Evolutionary conservation across 495 filamentous ascomycete species (phyloP), one percentile per base, ranked within the genome.

Genomic region (Penicillium cosmopolitanum): DNA sequence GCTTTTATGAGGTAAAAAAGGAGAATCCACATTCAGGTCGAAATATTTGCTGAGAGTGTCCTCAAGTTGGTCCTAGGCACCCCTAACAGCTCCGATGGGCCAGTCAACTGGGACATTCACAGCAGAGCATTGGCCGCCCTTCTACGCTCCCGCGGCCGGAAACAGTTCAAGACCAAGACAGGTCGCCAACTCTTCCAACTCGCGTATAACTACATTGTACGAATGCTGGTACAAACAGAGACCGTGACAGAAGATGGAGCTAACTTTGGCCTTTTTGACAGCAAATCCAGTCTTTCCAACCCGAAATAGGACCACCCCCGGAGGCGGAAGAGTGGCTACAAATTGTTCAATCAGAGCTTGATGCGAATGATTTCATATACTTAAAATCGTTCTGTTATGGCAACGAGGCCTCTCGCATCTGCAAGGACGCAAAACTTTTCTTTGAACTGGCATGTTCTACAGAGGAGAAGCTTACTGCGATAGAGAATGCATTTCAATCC

Each of bases 101-200:
- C n/a, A n/a, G n/a, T n/a, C n/a, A n/a, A 28, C 34, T 47, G 53
- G 53, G 38, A 34, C 13, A 46, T 55, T 23, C 40, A 55, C 35
- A 46, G 40, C 28, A 46, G 13, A 34, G 53, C 53, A 7, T 38
- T 55, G 33, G 40, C n/a, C 1, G 33, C 18, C 4, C 12, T 57
- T 15, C 12, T 51, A 15, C 16, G 34, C 15, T 33, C 43, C 7
- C 35, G 55, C 25, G 55, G 46, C 8, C 5, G 9, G 18, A 5
- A 51, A 15, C 55, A 57, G 25, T 57, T 57, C 46, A 31, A 28
- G n/a, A 57, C 55, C 6, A 43, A 38, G 5, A 57, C 46, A 12
- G 55, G 46, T 8, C 23, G 55, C 16, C 55, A 57, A 42, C 35
- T 57, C 0, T 57, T 57, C 12, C 55, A 57, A 28, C 31, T 57